These are phyloP conservation scores for Basipetospora chlamydospora DNA, from an alignment of 2,329 filamentous ascomycete species.

Conservation along the genomic window DNA sequence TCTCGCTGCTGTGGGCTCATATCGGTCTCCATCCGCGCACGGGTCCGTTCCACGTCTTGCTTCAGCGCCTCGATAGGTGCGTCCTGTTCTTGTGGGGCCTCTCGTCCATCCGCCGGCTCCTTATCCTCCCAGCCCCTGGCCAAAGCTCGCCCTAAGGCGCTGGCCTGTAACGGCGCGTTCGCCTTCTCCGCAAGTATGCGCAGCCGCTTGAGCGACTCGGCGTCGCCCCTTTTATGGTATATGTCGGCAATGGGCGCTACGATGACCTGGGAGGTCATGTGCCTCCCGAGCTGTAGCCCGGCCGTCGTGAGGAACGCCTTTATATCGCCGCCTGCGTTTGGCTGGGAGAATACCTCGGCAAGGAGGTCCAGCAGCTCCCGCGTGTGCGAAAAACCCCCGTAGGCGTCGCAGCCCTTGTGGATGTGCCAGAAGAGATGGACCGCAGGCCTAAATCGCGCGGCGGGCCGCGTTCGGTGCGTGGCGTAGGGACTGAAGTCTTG, in stretches of 20 bases:
- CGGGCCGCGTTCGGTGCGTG: too few relatives aligned
- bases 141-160: not conserved
- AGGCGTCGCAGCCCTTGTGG: too few relatives aligned
- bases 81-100: not conserved
- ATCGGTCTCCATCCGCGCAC: not conserved
- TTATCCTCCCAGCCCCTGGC: not conserved
- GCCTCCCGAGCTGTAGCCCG: slow-evolving; percentile 1
- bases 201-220: not conserved
- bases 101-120: not conserved
- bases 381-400: too few relatives aligned
- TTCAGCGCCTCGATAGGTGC: not conserved
- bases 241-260: slow-evolving; percentile 1
- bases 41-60: not conserved
- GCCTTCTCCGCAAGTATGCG: not conserved
- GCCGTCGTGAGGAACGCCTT: slow-evolving; percentile 3
- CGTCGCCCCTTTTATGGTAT: not conserved
- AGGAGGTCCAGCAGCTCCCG: not conserved
- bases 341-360: not conserved
- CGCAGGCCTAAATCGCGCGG: slow-evolving; percentile 3
- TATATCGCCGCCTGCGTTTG: not conserved
- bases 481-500: too few relatives aligned
- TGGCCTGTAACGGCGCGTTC: not conserved
- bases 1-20: not conserved
- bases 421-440: slow-evolving; percentile 1
- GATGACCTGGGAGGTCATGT: not conserved